Percentiles rank a stretch among this genome's conserved stretches.
Conservation (phyloP, 805 yeast genomes). For the Nakazawaea holstii region DNA sequence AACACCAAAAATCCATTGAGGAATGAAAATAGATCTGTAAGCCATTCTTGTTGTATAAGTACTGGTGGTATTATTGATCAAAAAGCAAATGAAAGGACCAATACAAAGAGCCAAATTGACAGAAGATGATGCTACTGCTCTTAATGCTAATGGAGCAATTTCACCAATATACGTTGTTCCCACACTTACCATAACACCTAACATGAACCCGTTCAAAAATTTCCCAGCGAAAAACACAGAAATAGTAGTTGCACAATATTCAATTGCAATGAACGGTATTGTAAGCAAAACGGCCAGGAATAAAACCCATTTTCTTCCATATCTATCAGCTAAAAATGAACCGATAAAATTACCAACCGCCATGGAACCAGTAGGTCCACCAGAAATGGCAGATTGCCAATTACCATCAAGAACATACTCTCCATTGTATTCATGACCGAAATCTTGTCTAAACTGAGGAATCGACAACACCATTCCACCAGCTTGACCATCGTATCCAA, state of each 20-base stretch:
- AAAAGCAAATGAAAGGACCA: conserved; percentile 32
- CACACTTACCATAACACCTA: conserved; percentile 38
- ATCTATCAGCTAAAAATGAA: conserved; percentile 26
- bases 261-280: conserved; percentile 32
- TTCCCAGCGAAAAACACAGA: conserved; percentile 35
- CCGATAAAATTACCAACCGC: conserved; percentile 32
- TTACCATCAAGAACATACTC: conserved; percentile 30
- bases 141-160: conserved; percentile 34
- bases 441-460: conserved; percentile 31
- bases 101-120: conserved; percentile 36
- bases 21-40: conserved; percentile 16
- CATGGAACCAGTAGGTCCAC: conserved; percentile 25
- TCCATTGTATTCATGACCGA: conserved; percentile 20
- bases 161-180: conserved; percentile 38
- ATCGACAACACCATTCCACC: conserved; percentile 31
- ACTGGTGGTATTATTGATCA: conserved; percentile 19
- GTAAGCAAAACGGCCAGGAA: conserved; percentile 23
- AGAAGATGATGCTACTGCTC: conserved; percentile 34
- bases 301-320: conserved; percentile 31
- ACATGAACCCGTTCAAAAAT: conserved; percentile 33
- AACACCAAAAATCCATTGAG: conserved; percentile 17
- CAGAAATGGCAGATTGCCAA: conserved; percentile 39
- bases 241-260: conserved; percentile 32
- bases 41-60: conserved; percentile 14
- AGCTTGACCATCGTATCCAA: conserved; percentile 36